Evolutionary conservation across 2,329 filamentous ascomycete genomes (phyloP).

Genomic region (Fusarium sulawesiense): DNA sequence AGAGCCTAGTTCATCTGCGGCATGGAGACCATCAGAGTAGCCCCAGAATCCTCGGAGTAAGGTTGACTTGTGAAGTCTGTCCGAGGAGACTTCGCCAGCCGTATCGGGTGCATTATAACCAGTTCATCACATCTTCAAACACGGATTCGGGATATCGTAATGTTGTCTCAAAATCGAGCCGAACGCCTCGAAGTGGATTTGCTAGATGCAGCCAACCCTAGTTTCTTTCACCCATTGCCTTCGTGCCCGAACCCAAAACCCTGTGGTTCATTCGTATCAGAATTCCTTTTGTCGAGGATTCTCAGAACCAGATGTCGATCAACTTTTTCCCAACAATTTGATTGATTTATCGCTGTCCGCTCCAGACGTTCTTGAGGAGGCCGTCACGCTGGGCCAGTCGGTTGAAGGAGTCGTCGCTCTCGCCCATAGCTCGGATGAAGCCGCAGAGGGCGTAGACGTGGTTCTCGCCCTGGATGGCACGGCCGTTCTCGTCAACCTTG

Average conservation of each 20-base stretch:
- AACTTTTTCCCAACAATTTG: constrained; percentile 40
- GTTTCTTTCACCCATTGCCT: constrained; percentile 53
- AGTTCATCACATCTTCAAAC: constrained; percentile 47
- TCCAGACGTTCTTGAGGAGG: constrained; percentile 97
- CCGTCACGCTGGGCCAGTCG: constrained; percentile 95
- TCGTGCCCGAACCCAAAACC: constrained; percentile 53
- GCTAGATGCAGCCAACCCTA: constrained; percentile 59
- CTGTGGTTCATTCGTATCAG: constrained; percentile 44
- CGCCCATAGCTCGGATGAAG: constrained; percentile 97
- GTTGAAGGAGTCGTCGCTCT: constrained; percentile 97
- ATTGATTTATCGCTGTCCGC: constrained; percentile 70
- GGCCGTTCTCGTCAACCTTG: constrained; percentile 99
- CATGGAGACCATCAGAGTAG: constrained; percentile 68
- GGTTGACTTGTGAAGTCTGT: constrained; percentile 50
- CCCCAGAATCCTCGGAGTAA: constrained; percentile 65
- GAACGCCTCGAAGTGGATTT: constrained; percentile 61
- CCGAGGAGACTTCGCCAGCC: constrained; percentile 69
- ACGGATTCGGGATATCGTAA: constrained; percentile 45
- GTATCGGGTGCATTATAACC: constrained; percentile 47
- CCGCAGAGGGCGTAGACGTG: constrained; percentile 97
- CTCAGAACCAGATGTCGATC: constrained; percentile 43
- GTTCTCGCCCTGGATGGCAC: constrained; percentile 93
- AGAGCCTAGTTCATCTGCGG: constrained; percentile 69
- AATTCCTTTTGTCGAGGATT: constrained; percentile 42
- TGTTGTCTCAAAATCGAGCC: constrained; percentile 59